Conservation (phyloP, 2,329 filamentous ascomycete genomes). For the Curvularia sp. region DNA sequence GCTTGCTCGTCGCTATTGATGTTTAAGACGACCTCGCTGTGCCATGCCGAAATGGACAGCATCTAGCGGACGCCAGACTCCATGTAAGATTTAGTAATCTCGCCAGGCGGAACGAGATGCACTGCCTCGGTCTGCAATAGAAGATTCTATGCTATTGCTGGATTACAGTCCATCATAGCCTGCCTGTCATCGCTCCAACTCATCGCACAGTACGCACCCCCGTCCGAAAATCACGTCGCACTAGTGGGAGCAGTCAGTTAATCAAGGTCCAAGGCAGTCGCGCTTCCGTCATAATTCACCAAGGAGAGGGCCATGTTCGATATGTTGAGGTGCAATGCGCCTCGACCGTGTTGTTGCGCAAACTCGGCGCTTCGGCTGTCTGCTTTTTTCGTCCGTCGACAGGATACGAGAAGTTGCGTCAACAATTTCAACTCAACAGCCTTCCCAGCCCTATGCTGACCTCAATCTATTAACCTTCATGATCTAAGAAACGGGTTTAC, state of each 20-base stretch:
- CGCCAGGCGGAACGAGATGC: too few species aligned
- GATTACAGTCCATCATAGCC: background rate
- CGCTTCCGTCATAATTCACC: background rate
- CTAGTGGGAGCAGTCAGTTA: background rate
- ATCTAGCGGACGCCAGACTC: background rate
- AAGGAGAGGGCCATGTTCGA: background rate
- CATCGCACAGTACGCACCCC: background rate
- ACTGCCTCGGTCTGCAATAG: background rate
- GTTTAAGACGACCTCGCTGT: background rate
- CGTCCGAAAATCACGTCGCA: background rate
- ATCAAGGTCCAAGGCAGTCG: background rate
- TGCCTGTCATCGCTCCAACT: background rate
- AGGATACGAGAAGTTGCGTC: background rate
- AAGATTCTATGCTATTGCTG: background rate
- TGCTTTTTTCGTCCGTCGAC: background rate
- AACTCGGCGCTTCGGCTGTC: slow-evolving; percentile 7
- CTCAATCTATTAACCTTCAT: background rate
- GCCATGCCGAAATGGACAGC: background rate
- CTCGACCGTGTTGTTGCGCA: background rate
- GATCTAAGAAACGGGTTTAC: background rate
- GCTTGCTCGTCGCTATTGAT: background rate
- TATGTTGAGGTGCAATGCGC: background rate
- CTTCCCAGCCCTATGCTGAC: background rate
- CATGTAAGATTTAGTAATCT: too few species aligned
- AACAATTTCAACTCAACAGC: background rate